Base-by-base conservation (phyloP, 371 early-diverging fungal species). In the Apophysomyces variabilis region DNA sequence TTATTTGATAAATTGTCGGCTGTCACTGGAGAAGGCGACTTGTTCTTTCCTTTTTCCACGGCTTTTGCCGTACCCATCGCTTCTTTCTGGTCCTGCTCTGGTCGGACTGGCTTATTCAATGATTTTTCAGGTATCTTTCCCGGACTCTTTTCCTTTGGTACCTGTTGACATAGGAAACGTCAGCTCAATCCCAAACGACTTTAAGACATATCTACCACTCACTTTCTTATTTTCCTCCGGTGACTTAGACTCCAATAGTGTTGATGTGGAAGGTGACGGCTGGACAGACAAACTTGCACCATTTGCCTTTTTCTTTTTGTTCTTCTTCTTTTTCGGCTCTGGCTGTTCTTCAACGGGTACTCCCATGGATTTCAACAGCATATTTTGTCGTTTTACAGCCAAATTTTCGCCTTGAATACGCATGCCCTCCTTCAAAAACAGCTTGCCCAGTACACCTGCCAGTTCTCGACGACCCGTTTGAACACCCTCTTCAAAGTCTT, bases 341-440 rank as follows among this genome's bases (percentile, higher is more conserved):
- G 32, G 43, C 13, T 60, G 60, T 41, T 38, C 32, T 35, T 45
- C 50, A n/a, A 54, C 41, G 35, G 58, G 18, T 57, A 74, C 67
- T n/a, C 78, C 81, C 44, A 83, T 82, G 5, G 82, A 80, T 50
- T 87, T 83, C 11, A 92, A 75, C 39, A 92, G 78, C 65, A 79
- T 77, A 57, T 85, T 83, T 58, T 90, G 89, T 46, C 89, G 89
- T 66, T 88, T 84, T 62, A 90, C 71, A 4, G 92, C 89, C 6
- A 89, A 81, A 61, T 85, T 86, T 63, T 88, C 86, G 36, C 89
- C 91, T 61, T 88, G 84, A 6, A 89, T 86, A 6, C 91, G 79
- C 72, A 87, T 85, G 3, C 90, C 92, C 66, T 92, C 92, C 57
- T 87, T 85, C 61, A 92, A 79, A 76, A 90, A 88, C 61, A 89